These are phyloP conservation scores for Candida yuanshanica DNA, from an alignment of 805 yeast species.

Conservation along the genomic window DNA sequence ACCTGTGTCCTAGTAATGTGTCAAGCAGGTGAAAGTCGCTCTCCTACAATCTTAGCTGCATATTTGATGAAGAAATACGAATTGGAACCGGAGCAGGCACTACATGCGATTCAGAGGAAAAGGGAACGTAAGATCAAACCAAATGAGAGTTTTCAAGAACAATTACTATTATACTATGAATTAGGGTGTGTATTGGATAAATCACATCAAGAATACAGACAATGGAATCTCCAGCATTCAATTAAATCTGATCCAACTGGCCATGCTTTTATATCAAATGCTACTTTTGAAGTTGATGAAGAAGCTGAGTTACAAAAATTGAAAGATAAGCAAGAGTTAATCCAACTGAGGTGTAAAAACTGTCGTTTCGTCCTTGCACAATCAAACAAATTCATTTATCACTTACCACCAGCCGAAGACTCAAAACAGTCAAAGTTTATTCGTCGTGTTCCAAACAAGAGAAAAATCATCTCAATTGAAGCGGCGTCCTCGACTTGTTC, in stretches of 20 bases:
- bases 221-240: constrained; percentile 34
- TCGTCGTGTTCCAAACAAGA: constrained; percentile 56
- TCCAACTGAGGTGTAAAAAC: constrained; percentile 66
- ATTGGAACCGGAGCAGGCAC: constrained; percentile 52
- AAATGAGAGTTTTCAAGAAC: constrained; percentile 68
- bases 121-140: constrained; percentile 54
- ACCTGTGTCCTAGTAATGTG: constrained; percentile 61
- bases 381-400: constrained; percentile 55
- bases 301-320: constrained; percentile 20
- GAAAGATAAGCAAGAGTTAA: constrained; percentile 24
- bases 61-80: constrained; percentile 79
- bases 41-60: constrained; percentile 81
- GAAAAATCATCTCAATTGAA: constrained; percentile 51
- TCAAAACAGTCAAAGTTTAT: constrained; percentile 63
- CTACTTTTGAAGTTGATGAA: constrained; percentile 26
- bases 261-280: constrained; percentile 22
- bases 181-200: constrained; percentile 31
- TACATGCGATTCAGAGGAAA: constrained; percentile 69
- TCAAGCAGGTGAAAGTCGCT: constrained; percentile 90
- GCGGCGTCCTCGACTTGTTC: constrained; percentile 64
- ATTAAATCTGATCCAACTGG: constrained; percentile 39
- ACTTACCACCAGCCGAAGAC: constrained; percentile 58
- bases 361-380: constrained; percentile 72
- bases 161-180: constrained; percentile 56
- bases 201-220: constrained; percentile 34